Percentiles rank a stretch among this genome's conserved stretches.
phyloP scores from a whole-genome alignment of 495 filamentous ascomycete genomes.

The Aspergillus bridgeri region DNA sequence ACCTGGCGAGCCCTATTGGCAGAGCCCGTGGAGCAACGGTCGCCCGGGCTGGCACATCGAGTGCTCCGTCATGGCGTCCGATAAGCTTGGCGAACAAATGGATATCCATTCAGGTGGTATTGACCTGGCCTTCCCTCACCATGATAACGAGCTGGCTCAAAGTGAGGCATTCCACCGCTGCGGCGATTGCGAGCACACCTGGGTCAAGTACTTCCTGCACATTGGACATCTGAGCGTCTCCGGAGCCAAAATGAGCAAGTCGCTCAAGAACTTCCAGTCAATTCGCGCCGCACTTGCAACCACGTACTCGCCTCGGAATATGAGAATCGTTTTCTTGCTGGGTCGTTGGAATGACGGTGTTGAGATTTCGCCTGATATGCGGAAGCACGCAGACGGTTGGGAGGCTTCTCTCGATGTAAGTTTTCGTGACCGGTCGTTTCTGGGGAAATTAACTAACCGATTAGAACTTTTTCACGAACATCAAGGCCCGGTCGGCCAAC shows the following conservation, averaged over 20 bases:
- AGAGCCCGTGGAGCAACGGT: constrained; percentile 79
- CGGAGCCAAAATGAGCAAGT: constrained; percentile 94
- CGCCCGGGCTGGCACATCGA: constrained; percentile 98
- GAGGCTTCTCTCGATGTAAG: constrained; percentile 65
- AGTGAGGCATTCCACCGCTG: constrained; percentile 78
- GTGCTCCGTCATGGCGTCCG: constrained; percentile 94
- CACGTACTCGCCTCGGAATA: constrained; percentile 69
- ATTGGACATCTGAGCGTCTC: constrained; percentile 91
- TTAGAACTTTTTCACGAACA: constrained; percentile 83
- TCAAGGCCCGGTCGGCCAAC: constrained; percentile 37
- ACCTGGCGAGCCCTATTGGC: constrained; percentile 88
- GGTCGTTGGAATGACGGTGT: constrained; percentile 87
- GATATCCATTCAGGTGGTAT: constrained; percentile 95
- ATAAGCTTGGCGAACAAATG: constrained; percentile 73
- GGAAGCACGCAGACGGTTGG: constrained; percentile 69
- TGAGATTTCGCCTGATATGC: constrained; percentile 82
- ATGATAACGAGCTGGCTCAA: constrained; percentile 95
- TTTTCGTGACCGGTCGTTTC: background rate
- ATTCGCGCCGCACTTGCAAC: constrained; percentile 76
- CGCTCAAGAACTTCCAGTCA: constrained; percentile 95
- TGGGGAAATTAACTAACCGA: background rate
- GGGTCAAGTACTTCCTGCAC: constrained; percentile 96
- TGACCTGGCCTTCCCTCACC: constrained; percentile 92
- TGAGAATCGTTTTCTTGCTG: constrained; percentile 85
- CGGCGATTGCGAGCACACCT: constrained; percentile 52